Conservation (phyloP, 371 early-diverging fungal species). For the Nosema muscidifuracis region DNA sequence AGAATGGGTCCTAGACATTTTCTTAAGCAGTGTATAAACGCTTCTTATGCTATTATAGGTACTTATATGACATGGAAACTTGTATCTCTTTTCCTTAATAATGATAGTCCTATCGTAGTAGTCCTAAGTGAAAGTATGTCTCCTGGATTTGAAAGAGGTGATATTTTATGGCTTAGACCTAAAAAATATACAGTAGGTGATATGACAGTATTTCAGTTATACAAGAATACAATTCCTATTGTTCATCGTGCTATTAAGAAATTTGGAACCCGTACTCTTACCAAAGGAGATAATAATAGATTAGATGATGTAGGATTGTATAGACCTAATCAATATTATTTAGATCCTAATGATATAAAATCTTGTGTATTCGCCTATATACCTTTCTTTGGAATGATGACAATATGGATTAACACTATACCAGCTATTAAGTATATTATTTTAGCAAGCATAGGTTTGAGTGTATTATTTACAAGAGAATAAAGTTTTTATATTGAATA, state of each 20-base stretch:
- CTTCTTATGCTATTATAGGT: constrained; percentile 53
- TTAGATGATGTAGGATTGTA: constrained; percentile 84
- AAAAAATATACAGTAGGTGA: constrained; percentile 72
- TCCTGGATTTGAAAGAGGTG: constrained; percentile 91
- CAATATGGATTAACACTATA: constrained; percentile 63
- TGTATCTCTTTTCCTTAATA: constrained; percentile 73
- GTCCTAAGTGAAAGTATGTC: constrained; percentile 96
- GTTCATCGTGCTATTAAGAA: constrained; percentile 84
- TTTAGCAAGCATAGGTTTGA: constrained; percentile 30
- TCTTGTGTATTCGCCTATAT: constrained; percentile 57
- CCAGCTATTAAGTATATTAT: constrained; percentile 53
- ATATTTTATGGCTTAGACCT: constrained; percentile 78
- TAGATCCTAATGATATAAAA: constrained; percentile 50
- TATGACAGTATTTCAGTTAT: constrained; percentile 85
- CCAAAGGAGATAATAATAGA: constrained; percentile 96
- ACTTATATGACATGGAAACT: constrained; percentile 92
- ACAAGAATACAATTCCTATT: constrained; percentile 83
- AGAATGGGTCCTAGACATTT: constrained; percentile 43
- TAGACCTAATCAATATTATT: constrained; percentile 73
- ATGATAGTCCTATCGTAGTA: constrained; percentile 92
- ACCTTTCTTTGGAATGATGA: constrained; percentile 88
- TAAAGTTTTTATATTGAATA: not conserved
- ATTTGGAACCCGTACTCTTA: constrained; percentile 66
- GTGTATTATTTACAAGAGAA: constrained; percentile 52
- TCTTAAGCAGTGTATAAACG: constrained; percentile 51